A percentile compares a stretch with the other conserved stretches of the same genome.
Conservation (phyloP, 306 rosid species). For the Vigna angularis region DNA sequence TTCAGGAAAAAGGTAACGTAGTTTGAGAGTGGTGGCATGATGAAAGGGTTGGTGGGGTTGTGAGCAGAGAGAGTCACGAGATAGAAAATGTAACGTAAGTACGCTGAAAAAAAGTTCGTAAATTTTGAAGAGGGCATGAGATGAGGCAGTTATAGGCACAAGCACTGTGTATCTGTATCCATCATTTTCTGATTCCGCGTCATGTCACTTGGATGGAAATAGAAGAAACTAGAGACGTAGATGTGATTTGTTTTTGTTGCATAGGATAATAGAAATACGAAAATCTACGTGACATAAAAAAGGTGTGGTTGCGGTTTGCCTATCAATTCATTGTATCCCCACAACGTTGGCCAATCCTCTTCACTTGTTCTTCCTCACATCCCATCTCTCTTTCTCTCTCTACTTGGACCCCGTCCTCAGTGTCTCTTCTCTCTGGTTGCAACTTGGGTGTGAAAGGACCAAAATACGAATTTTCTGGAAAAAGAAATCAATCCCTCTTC, state of each 20-base stretch:
- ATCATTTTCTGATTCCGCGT: constrained; percentile 42
- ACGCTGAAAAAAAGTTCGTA: not conserved
- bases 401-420: constrained; percentile 26
- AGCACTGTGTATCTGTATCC: constrained; percentile 11
- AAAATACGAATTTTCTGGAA: constrained; percentile 21
- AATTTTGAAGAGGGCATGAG: not conserved
- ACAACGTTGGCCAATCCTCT: constrained; percentile 59
- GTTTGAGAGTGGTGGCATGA: constrained; percentile 28
- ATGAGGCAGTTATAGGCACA: not conserved
- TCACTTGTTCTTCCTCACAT: constrained; percentile 39
- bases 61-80: not conserved
- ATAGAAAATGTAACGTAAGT: not conserved
- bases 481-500: constrained; percentile 35
- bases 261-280: constrained; percentile 49
- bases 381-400: constrained; percentile 36
- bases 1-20: not conserved
- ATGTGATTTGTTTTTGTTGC: constrained; percentile 55
- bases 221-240: constrained; percentile 63
- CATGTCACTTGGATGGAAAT: constrained; percentile 53
- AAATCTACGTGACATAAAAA: constrained; percentile 44
- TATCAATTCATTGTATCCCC: constrained; percentile 66
- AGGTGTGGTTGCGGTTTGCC: constrained; percentile 74
- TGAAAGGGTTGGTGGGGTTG: not conserved
- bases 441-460: constrained; percentile 51
- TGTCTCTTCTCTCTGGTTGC: constrained; percentile 47